Evolutionary conservation across 208 protist species (phyloP), one percentile per base, ranked within the genome.

Genomic region (Crithidia brevicula): DNA sequence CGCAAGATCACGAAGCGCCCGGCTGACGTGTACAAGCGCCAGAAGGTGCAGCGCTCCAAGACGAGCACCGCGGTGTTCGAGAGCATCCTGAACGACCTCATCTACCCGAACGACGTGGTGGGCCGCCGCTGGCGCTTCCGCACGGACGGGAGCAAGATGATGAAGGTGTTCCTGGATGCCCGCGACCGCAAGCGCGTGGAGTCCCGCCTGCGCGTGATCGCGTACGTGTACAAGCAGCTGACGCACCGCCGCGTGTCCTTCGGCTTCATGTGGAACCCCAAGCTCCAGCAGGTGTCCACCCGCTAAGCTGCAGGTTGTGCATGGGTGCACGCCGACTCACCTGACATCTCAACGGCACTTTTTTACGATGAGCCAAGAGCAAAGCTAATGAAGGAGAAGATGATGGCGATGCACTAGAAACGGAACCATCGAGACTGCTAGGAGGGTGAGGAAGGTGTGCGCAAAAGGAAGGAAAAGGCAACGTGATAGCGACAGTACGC

Each of bases 31-130:
- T 93, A 89, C 82, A 92, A 92, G 80, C 77, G 86, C 62, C 92
- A 98, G 85, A 92, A 91, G 81, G 92, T 96, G 66, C 96, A 93
- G 79, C 91, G 93, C 76, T 97, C 86, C 62, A 89, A 91, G 65
- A 99, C 98, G 59, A 97, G 99, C 61, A 98, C 93, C 47, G 93
- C 98, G 27, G 98, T 99, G 71, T 98, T 99, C 83, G 98, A 99
- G 79, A 91, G 88, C 70, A 99, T 99, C 73, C 83, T 99, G 20
- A 97, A 98, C 69, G 98, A 99, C 86, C 73, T 99, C 49, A 89
- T 98, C 47, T 98, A 96, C 94, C 98, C 98, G 66, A 94, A 91
- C 63, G 97, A 99, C 74, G 98, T 99, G 69, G 93, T 98, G 64
- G 98, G 97, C 67, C 98, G 98, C 91, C 97, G 98, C 81, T 98